phyloP scores from a whole-genome alignment of 257 asterid genomes.

The Verbena officinalis region DNA sequence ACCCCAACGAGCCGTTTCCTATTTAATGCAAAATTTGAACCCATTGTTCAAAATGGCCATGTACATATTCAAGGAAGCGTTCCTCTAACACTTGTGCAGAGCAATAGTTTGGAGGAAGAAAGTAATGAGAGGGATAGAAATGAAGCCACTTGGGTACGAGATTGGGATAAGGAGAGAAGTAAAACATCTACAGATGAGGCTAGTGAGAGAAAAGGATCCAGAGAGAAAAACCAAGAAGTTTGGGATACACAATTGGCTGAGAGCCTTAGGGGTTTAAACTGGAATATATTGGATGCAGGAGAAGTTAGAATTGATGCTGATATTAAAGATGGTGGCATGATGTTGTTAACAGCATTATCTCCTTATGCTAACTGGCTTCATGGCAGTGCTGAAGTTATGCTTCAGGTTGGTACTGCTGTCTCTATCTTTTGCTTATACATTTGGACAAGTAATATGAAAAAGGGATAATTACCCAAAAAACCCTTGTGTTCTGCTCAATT shows the following conservation, averaged over 20 bases:
- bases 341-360: constrained; percentile 92
- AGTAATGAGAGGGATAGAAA: constrained; percentile 62
- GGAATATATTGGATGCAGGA: constrained; percentile 93
- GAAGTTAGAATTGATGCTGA: constrained; percentile 98
- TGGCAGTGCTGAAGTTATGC: constrained; percentile 96
- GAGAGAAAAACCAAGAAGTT: constrained; percentile 85
- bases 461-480: background rate
- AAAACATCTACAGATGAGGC: constrained; percentile 64
- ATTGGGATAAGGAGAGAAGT: constrained; percentile 73
- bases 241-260: constrained; percentile 93
- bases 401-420: constrained; percentile 63
- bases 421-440: constrained; percentile 6
- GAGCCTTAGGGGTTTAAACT: constrained; percentile 89
- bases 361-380: constrained; percentile 99
- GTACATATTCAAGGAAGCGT: constrained; percentile 96
- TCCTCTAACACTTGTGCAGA: constrained; percentile 78
- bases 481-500: too few relatives aligned
- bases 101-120: constrained; percentile 67
- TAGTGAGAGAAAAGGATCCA: constrained; percentile 66
- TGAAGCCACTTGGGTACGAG: constrained; percentile 71
- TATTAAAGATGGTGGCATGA: constrained; percentile 97
- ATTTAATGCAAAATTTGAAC: constrained; percentile 94
- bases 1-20: constrained; percentile 89
- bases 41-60: constrained; percentile 85
- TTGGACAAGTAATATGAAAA: background rate